A percentile compares a stretch with the other conserved stretches of the same genome.
Evolutionary conservation across 768 basidiomycete species (phyloP).

Genomic region (Boletellus emodensis): DNA sequence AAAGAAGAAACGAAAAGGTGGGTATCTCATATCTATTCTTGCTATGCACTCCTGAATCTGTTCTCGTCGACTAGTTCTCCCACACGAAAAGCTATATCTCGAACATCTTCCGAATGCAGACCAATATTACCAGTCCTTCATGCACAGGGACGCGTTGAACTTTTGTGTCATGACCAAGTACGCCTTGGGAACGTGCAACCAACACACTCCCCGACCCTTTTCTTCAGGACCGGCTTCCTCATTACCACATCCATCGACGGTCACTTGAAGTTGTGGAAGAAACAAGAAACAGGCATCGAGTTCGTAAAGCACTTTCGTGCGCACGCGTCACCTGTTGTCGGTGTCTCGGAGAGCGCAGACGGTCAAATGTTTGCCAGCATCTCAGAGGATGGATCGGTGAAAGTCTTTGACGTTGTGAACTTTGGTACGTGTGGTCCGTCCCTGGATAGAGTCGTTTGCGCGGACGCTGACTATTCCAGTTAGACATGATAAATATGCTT

Average conservation of each 20-base stretch:
- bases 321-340: slow-evolving; percentile 73
- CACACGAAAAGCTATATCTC: slow-evolving; percentile 89
- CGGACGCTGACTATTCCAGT: background rate
- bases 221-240: slow-evolving; percentile 79
- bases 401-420: slow-evolving; percentile 97
- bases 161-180: slow-evolving; percentile 87
- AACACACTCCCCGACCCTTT: slow-evolving; percentile 5
- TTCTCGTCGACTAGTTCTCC: slow-evolving; percentile 60
- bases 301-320: slow-evolving; percentile 98
- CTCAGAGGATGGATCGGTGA: slow-evolving; percentile 86
- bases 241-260: slow-evolving; percentile 95
- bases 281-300: slow-evolving; percentile 92
- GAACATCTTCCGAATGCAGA: slow-evolving; percentile 90
- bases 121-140: slow-evolving; percentile 95
- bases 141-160: slow-evolving; percentile 93
- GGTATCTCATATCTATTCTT: slow-evolving; percentile 19
- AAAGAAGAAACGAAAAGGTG: slow-evolving; percentile 86
- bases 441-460: background rate
- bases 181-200: slow-evolving; percentile 17
- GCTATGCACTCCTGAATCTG: background rate
- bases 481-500: slow-evolving; percentile 99
- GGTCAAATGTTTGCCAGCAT: slow-evolving; percentile 90
- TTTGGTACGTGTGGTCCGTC: slow-evolving; percentile 64
- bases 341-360: slow-evolving; percentile 84
- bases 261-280: slow-evolving; percentile 98